Evolutionary conservation across 768 basidiomycete genomes (phyloP).

Genomic region (Kwoniella mangroviensis): DNA sequence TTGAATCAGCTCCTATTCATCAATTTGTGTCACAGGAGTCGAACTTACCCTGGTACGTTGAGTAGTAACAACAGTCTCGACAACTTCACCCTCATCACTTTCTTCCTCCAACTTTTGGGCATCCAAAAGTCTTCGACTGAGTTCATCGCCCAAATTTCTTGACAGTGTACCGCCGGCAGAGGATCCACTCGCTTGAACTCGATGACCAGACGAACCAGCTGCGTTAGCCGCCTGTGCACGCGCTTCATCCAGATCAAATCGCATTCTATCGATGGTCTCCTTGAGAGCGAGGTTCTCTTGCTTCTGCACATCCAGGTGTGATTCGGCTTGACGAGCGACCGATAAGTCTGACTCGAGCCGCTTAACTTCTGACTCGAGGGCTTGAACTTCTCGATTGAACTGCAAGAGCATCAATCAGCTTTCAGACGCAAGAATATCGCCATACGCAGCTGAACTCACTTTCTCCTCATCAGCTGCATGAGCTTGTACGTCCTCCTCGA

Average conservation of each 20-base stretch:
- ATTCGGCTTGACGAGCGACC: slow-evolving; percentile 72
- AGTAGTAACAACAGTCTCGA: slow-evolving; percentile 72
- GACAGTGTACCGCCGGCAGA: slow-evolving; percentile 45
- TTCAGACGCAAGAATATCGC: background rate
- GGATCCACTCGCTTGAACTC: slow-evolving; percentile 31
- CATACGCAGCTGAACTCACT: slow-evolving; percentile 31
- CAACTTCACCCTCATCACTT: slow-evolving; percentile 61
- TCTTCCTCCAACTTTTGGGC: slow-evolving; percentile 59
- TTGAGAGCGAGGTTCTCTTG: slow-evolving; percentile 90
- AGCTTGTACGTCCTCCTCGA: slow-evolving; percentile 67
- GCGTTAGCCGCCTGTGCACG: slow-evolving; percentile 62
- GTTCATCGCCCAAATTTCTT: slow-evolving; percentile 55
- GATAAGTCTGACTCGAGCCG: slow-evolving; percentile 74
- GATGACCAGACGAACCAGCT: slow-evolving; percentile 61
- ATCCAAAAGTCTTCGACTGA: slow-evolving; percentile 64
- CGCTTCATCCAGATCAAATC: slow-evolving; percentile 93
- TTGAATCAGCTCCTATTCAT: background rate
- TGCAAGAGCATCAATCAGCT: slow-evolving; percentile 59
- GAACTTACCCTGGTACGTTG: slow-evolving; percentile 67
- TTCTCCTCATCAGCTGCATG: slow-evolving; percentile 67
- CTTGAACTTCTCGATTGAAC: slow-evolving; percentile 70
- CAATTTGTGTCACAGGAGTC: background rate
- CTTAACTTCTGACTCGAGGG: slow-evolving; percentile 72
- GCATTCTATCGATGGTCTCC: slow-evolving; percentile 93
- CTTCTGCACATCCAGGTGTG: slow-evolving; percentile 85